Percentiles rank a stretch among this genome's conserved stretches.
Conservation (phyloP, 2,329 filamentous ascomycete species). For the Davidsoniella eucalypti region DNA sequence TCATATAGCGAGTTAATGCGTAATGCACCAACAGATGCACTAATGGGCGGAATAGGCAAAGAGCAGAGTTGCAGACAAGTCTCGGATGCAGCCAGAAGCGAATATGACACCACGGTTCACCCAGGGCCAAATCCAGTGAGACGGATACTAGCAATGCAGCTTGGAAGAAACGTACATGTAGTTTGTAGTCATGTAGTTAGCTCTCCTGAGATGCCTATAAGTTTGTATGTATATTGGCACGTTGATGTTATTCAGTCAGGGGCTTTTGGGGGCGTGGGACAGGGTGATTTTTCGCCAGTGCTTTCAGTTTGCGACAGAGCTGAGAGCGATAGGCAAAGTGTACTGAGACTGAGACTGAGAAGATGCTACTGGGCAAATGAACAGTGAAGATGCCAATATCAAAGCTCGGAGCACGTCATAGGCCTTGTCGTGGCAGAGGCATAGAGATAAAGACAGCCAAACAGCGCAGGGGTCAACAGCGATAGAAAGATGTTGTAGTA, state of each 20-base stretch:
- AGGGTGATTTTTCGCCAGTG: no score
- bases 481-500: neutral
- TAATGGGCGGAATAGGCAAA: neutral
- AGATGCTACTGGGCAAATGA: neutral
- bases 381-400: slow-evolving; percentile 2
- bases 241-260: neutral
- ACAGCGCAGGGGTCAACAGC: neutral
- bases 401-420: slow-evolving; percentile 12
- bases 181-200: no score
- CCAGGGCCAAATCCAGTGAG: neutral
- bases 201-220: no score
- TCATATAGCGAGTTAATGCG: slow-evolving; percentile 8
- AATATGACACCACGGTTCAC: neutral
- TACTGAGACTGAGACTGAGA: neutral
- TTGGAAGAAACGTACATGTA: neutral
- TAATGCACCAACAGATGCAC: slow-evolving; percentile 5
- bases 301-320: neutral
- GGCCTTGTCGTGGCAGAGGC: neutral
- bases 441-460: neutral
- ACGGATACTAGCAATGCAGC: neutral
- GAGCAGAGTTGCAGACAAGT: neutral
- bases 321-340: neutral
- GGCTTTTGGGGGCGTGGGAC: neutral
- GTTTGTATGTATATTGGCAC: no score
- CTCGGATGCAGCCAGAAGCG: neutral